These are phyloP conservation scores for Lomentospora prolificans DNA, from an alignment of 2,329 filamentous ascomycete genomes.

Conservation along the genomic window DNA sequence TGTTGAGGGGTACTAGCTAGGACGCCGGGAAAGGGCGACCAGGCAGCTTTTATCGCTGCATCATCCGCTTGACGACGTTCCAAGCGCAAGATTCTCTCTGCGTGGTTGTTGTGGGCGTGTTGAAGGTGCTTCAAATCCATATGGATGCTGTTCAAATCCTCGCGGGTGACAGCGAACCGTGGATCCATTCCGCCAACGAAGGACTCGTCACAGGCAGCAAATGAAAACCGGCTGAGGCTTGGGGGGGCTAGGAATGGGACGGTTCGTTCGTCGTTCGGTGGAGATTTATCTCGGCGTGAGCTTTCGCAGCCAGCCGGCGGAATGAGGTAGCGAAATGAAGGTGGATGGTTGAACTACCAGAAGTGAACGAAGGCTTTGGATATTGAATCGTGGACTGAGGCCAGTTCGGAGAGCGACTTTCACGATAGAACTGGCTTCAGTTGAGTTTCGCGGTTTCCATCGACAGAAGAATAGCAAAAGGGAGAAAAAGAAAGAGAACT, in stretches of 20 bases:
- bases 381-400: background rate
- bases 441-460: background rate
- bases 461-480: background rate
- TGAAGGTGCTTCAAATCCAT: slow-evolving; percentile 63
- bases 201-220: background rate
- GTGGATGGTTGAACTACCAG: background rate
- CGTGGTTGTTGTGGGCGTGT: slow-evolving; percentile 50
- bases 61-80: slow-evolving; percentile 61
- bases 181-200: slow-evolving; percentile 49
- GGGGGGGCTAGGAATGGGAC: background rate
- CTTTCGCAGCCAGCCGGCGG: background rate
- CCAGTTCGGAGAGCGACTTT: background rate
- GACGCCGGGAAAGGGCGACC: slow-evolving; percentile 89
- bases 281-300: background rate
- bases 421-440: background rate
- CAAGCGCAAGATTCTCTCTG: slow-evolving; percentile 49
- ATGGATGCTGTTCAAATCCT: slow-evolving; percentile 59
- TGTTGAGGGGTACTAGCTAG: slow-evolving; percentile 77
- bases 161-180: slow-evolving; percentile 47
- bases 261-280: background rate
- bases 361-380: background rate
- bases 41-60: slow-evolving; percentile 70
- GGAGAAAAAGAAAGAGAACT: background rate
- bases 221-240: background rate
- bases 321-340: background rate